Base-by-base conservation (phyloP, 106 monocot genomes). In the Agapanthus africanus region DNA sequence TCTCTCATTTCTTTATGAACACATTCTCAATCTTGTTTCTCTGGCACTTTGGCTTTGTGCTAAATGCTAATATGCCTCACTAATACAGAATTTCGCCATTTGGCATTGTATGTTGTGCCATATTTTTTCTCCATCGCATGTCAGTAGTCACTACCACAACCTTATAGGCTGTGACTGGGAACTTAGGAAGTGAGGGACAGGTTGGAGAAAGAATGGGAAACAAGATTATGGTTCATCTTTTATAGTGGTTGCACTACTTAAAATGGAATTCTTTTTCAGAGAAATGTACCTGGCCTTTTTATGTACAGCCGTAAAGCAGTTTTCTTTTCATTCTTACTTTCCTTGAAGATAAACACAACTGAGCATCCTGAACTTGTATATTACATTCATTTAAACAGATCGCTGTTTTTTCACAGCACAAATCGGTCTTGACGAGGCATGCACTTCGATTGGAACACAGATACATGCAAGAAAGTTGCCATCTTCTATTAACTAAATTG, bases 1-100 rank as follows among this genome's bases (percentile, higher is more conserved):
- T 85, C 33, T 66, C 70, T 69, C 26, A n/a, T 32, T 16, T 21
- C 67, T 31, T 66, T 37, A 47, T 32, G 1, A 27, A 67, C 7
- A 40, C 40, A 40, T 26, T 13, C 65, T 39, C 1, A 31, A 4
- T 37, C 7, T 36, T 63, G n/a, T 37, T 21, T 37, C 2, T n/a
- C 11, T 37, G 31, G 30, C 25, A 52, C 52, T 59, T 59, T 59
- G 18, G 15, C 18, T n/a, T 10, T 32, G 11, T 26, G 52, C 6
- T 22, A n/a, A n/a, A n/a, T n/a, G n/a, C n/a, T 4, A 25, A 52
- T 23, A 22, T 59, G 59, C 32, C 18, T 6, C 11, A 16, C 9
- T 52, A 59, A 32, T 27, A 26, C 26, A 25, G 5, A 6, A 7
- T 52, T 6, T 4, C 4, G 14, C 42, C 7, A 42, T 42, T 42